These are phyloP conservation scores for Candida manassasensis DNA, from an alignment of 805 yeast genomes.

Conservation along the genomic window DNA sequence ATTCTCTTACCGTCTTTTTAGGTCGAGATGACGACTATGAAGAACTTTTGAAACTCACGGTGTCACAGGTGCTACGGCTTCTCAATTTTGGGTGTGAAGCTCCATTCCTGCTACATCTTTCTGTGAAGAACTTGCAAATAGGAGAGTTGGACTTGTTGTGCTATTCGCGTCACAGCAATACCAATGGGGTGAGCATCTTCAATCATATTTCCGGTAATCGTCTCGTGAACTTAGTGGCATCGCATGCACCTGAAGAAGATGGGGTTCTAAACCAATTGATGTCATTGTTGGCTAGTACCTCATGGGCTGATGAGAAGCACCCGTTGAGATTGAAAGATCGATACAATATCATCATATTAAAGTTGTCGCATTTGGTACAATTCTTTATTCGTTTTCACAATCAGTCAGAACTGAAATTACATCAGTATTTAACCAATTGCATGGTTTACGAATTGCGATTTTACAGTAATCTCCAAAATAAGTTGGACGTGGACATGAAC, in stretches of 20 bases:
- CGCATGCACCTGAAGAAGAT: background rate
- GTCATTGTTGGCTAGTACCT: background rate
- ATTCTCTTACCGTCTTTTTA: background rate
- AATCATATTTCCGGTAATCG: background rate
- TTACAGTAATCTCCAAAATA: conserved; percentile 13
- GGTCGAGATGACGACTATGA: background rate
- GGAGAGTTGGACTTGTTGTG: background rate
- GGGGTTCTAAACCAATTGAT: background rate
- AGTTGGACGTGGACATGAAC: conserved; percentile 14
- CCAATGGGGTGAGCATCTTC: background rate
- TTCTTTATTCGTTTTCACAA: conserved; percentile 12
- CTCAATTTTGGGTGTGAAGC: background rate
- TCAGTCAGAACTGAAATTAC: conserved; percentile 15
- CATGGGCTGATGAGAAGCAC: conserved; percentile 1
- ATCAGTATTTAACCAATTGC: conserved; percentile 16
- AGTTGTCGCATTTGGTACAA: conserved; percentile 14
- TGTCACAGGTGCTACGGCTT: background rate
- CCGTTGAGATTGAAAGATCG: conserved; percentile 15
- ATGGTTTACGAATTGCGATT: conserved; percentile 14
- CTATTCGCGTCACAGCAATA: background rate
- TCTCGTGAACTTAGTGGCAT: background rate
- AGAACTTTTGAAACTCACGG: background rate
- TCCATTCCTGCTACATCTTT: background rate
- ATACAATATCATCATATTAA: conserved; percentile 13
- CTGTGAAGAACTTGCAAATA: background rate